phyloP scores from a whole-genome alignment of 2,329 filamentous ascomycete species.

The Scleromitrula shiraiana region DNA sequence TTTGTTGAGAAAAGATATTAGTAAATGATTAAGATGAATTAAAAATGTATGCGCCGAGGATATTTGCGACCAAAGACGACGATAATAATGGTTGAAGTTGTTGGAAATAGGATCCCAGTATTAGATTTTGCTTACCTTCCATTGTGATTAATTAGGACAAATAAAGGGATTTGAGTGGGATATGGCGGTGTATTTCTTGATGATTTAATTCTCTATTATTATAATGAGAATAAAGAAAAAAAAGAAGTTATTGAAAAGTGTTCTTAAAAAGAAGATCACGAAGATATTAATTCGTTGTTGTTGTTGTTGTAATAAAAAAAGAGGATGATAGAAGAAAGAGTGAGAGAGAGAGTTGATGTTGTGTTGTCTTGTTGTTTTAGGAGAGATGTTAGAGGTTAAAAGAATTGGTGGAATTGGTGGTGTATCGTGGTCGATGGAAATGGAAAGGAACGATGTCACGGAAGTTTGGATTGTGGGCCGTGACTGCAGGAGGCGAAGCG shows the following conservation, averaged over 20 bases:
- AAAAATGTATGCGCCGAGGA: conserved; percentile 15
- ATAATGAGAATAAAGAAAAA: background rate
- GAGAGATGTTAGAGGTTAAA: conserved; percentile 2
- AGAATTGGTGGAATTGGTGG: conserved; percentile 10
- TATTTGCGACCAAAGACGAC: no score
- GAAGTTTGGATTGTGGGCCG: conserved; percentile 11
- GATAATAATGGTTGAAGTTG: no score
- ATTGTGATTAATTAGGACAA: conserved; percentile 32
- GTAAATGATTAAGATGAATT: conserved; percentile 15
- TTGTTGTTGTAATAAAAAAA: conserved; percentile 6
- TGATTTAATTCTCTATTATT: conserved; percentile 5
- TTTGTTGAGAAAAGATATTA: conserved; percentile 30
- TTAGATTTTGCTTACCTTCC: conserved; percentile 31
- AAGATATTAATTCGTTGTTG: conserved; percentile 10
- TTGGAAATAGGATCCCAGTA: no score
- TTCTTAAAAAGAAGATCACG: conserved; percentile 8
- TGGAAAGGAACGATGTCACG: conserved; percentile 10
- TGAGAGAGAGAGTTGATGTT: background rate
- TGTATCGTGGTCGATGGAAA: conserved; percentile 12
- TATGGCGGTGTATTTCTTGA: conserved; percentile 8
- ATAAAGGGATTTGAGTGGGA: conserved; percentile 10
- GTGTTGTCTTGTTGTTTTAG: conserved; percentile 9
- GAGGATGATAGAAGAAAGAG: conserved; percentile 6
- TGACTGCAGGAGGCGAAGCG: conserved; percentile 11
- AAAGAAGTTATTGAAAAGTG: conserved; percentile 1